These are phyloP conservation scores for Radiomyces spectabilis DNA, from an alignment of 192 early-diverging fungal genomes.

Conservation along the genomic window DNA sequence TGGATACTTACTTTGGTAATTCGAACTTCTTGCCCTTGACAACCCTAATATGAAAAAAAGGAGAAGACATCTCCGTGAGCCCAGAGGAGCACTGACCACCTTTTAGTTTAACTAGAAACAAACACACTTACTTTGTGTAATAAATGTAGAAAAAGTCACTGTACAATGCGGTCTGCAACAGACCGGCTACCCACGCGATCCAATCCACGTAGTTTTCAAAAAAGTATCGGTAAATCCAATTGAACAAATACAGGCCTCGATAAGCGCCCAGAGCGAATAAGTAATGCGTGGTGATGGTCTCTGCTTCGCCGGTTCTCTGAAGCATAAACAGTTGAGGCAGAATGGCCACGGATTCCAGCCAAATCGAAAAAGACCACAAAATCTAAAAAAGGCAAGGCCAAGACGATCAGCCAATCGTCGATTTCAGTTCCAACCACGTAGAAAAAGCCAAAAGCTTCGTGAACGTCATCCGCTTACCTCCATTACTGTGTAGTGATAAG, in stretches of 20 bases:
- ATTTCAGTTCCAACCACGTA: conserved; percentile 90
- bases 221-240: conserved; percentile 91
- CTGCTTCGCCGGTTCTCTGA: conserved; percentile 93
- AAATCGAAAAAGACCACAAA: conserved; percentile 96
- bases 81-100: background rate
- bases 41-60: conserved; percentile 37
- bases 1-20: conserved; percentile 39
- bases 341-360: conserved; percentile 94
- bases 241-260: conserved; percentile 77
- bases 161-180: conserved; percentile 92
- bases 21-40: conserved; percentile 64
- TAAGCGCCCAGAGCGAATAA: conserved; percentile 95
- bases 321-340: conserved; percentile 97
- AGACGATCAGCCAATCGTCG: conserved; percentile 72
- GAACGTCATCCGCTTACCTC: no score
- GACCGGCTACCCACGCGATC: conserved; percentile 84
- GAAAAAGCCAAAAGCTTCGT: no score
- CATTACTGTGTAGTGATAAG: conserved; percentile 59
- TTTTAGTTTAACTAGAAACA: background rate
- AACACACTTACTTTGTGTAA: conserved; percentile 55
- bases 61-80: no score
- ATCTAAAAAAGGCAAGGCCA: conserved; percentile 69
- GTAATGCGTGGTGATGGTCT: conserved; percentile 99
- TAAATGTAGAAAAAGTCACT: conserved; percentile 99
- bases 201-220: conserved; percentile 58